Evolutionary conservation across 2,329 filamentous ascomycete species (phyloP), one percentile per base, ranked within the genome.

Genomic region (Aspergillus viridinutans): DNA sequence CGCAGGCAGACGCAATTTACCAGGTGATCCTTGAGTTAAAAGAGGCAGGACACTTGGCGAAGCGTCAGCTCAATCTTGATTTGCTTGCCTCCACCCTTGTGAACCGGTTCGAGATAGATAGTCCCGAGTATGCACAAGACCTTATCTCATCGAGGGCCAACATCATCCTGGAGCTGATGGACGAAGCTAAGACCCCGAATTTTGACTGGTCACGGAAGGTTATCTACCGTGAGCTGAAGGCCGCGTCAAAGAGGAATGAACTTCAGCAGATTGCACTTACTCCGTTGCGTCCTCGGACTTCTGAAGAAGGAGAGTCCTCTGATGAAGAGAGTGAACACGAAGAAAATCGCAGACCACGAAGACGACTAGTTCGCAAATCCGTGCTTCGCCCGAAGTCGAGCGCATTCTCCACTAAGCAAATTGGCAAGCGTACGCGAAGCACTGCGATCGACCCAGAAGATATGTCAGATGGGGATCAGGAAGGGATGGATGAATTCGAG

Each of bases 331-430:
- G 64, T 6, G 67, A 72, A 6, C 58, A 62, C 12, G 62, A 68
- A 38, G 65, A 66, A 49, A 57, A 66, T 26, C 61, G 65, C 35
- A 62, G 62, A 47, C 59, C 57, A 14, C 60, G 66, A 51, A 65
- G 65, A 57, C 64, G 68, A 32, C 66, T 72, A 54, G 69, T 70
- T 35, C 71, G 71, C 54, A 78, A 77, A 62, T 79, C 77, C 2
- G 73, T 79, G 3, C 68, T 79, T 12, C 75, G 77, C 6, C 77
- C 77, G 1, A 78, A 76, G 53, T 55, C 67, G n/a, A 70, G 66
- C 53, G 67, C 71, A 3, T 62, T 73, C 20, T 76, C 76, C 10
- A 68, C 69, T 1, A 77, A 76, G 57, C 66, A 72, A 47, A 73
- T 71, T 23, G 74, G 75, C 42, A 78, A 78, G 60, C 72, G 75